Evolutionary conservation across 2,329 filamentous ascomycete genomes (phyloP), one percentile per base, ranked within the genome.

Genomic region (Epichloe typhina): DNA sequence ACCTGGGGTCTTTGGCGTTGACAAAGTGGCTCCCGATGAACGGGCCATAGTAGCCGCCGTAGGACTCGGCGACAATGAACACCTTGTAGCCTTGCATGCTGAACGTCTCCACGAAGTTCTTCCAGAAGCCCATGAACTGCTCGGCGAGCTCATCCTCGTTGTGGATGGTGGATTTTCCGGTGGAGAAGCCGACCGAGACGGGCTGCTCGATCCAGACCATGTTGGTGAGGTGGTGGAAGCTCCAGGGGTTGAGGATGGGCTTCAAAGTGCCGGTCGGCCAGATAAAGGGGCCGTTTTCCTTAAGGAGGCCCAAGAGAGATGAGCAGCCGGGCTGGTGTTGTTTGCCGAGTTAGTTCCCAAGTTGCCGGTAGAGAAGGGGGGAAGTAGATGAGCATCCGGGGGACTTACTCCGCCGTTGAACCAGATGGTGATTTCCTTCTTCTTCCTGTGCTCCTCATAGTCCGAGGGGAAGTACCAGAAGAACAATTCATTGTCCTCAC

Each of bases 81-180:
- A 88, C 75, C 55, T 84, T 85, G 58, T 76, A 79, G 12, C 76
- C 75, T 19, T 85, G 73, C 59, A 88, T 71, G n/a, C 67, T 71
- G 57, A 89, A 89, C 0, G 80, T 81, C 36, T 86, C 72, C 52
- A 88, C 68, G 58, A 88, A 89, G 67, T 88, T 88, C 68, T 83
- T 82, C 74, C 82, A 89, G 68, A 88, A 93, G 47, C 83, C 83
- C 15, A 84, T 71, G 62, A 91, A 88, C 57, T 90, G 77, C n/a
- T 69, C 65, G 0, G 84, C 83, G 1, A 84, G 73, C 56, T 88
- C 84, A 33, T 79, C 75, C 56, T 88, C 81, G 57, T 75, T 77
- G 4, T 71, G 79, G 9, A 83, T 83, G 0, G 76, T 84, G 3
- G 80, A 72, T 0, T 67, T 76, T 13, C 85, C 85, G 36, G 78